Percentiles rank a stretch among this genome's conserved stretches.
Conservation (phyloP, 1,139 yeast species). For the Yamadazyma epiphylla region DNA sequence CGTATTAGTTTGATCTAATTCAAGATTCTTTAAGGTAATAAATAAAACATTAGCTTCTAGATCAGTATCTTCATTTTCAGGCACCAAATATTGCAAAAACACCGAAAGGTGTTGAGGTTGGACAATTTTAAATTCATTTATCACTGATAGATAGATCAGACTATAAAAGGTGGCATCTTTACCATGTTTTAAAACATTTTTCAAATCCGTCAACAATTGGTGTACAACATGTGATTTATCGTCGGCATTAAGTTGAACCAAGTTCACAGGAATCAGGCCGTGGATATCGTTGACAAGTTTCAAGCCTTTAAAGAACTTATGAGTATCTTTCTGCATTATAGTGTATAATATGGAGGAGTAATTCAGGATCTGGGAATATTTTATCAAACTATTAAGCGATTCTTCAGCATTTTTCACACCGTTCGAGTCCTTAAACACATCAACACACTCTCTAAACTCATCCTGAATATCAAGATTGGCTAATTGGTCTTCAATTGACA, state of each 20-base stretch:
- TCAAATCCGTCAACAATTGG: slow-evolving; percentile 13
- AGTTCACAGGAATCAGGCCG: slow-evolving; percentile 14
- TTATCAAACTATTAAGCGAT: slow-evolving; percentile 3
- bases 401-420: slow-evolving; percentile 1
- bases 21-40: slow-evolving; percentile 22
- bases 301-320: slow-evolving; percentile 16
- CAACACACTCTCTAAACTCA: too few species aligned
- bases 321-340: slow-evolving; percentile 16
- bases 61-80: slow-evolving; percentile 11
- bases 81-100: slow-evolving; percentile 19
- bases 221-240: slow-evolving; percentile 6
- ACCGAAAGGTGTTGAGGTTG: slow-evolving; percentile 22
- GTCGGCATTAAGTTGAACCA: slow-evolving; percentile 7
- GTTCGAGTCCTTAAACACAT: slow-evolving; percentile 3
- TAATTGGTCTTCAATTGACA: neutral
- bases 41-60: slow-evolving; percentile 20
- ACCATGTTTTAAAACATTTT: slow-evolving; percentile 10
- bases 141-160: slow-evolving; percentile 16
- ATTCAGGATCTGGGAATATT: slow-evolving; percentile 13
- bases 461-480: neutral
- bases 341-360: slow-evolving; percentile 13
- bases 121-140: slow-evolving; percentile 16
- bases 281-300: slow-evolving; percentile 15
- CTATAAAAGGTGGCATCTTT: slow-evolving; percentile 12
- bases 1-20: slow-evolving; percentile 14